Evolutionary conservation across 768 basidiomycete genomes (phyloP), one percentile per base, ranked within the genome.

Genomic region (Dentipellis fragilis): DNA sequence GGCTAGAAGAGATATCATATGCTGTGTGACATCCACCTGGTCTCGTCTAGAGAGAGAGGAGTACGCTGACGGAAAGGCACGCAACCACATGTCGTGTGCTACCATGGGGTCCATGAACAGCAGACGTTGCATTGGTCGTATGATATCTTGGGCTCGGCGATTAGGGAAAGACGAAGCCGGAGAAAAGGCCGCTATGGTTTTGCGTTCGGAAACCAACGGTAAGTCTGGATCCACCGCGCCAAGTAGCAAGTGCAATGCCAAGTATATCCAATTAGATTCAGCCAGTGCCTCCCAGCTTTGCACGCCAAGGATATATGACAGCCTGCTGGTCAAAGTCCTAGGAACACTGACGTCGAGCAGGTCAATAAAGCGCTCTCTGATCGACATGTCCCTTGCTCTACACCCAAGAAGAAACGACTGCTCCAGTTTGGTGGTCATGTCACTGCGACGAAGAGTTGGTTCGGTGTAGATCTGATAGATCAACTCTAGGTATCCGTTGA

Each of bases 401-500:
- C 90, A 93, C 5, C 95, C 96, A 29, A 97, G 75, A 37, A 98
- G 76, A 74, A 97, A 99, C 1, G 93, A 85, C 29, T 89, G 85
- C 65, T 99, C 96, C 16, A 99, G 77, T 10, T 93, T 84, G 42
- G 89, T 85, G 1, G 96, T 99, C 58, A 99, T 75, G 61, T 99
- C 96, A 55, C 91, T 95, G 45, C 94, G 83, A 42, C 92, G 85
- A 47, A 99, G 73, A 3, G 73, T 70, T 16, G 91, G 85, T 46
- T 93, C 88, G 6, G 86, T 90, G 72, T 97, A 99, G 64, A 99
- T 94, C 57, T 94, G 92, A 66, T 90, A 86, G 55, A 99, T 87
- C 57, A 98, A 77, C 59, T 88, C 84, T 62, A 98, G 76, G 67
- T 92, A 98, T 42, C 85, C 80, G 47, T 84, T 80, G 68, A 89